Evolutionary conservation across 2,329 filamentous ascomycete genomes (phyloP), one percentile per base, ranked within the genome.

Genomic region (Beauveria australis): DNA sequence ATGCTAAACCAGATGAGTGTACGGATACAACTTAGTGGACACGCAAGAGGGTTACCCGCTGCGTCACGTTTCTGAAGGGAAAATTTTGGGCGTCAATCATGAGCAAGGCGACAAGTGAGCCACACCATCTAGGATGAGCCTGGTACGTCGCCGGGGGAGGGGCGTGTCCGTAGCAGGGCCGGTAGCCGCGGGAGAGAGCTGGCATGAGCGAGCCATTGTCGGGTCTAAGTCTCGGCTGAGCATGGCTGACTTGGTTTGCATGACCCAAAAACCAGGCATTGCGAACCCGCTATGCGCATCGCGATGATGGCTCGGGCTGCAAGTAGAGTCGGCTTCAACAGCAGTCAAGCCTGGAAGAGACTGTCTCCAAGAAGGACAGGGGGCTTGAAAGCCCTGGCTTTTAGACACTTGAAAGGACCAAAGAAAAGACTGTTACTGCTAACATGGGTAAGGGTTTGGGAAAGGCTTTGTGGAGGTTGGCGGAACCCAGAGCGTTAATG

Each of bases 361-460:
- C 26, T 26, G 47, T 28, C 5, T 22, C n/a, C 14, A 33, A 53
- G 48, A 53, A 59, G 53, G 37, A 53, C n/a, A 1, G 41, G 57
- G 48, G 57, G 47, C 28, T 59, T 22, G 10, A 18, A 40, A 37
- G 41, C 41, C 40, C 14, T 59, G 57, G 53, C 41, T 47, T 52
- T 51, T 33, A 16, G 26, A 59, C 44, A 52, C 22, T 18, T 19
- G 46, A 43, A 53, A 59, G 57, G 57, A 53, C 40, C 41, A 41
- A 59, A 53, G 57, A 5, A 49, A 48, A 30, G 18, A 41, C 30
- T 43, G 43, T 24, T 48, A 9, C 58, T 60, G 47, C 24, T 54
- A 60, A 48, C 43, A 60, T 54, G 51, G 51, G 51, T 60, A 60
- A 60, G 58, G 58, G 51, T 53, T 47, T 49, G 19, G 28, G 33